Base-by-base conservation (phyloP, 345 rosid genomes). In the Bruguiera parviflora region DNA sequence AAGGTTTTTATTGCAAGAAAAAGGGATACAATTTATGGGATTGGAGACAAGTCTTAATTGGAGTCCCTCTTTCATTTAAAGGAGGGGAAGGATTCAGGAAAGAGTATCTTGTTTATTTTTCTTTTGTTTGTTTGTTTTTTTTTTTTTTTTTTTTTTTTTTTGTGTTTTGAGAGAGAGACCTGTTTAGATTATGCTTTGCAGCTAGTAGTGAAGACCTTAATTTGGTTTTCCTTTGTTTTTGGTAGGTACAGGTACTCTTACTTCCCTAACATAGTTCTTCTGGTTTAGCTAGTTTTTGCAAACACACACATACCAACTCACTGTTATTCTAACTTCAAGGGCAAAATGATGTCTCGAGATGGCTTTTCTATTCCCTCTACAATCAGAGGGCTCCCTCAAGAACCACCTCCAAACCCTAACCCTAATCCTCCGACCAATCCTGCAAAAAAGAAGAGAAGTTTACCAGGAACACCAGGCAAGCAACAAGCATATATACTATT, bases 381-480 rank as follows among this genome's bases (percentile, higher is more conserved):
- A 10, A 60, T 73, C 71, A 64, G 67, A 65, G 77, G 77, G 57
- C 75, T 79, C 64, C 65, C 72, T 82, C 86, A 78, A 68, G 84
- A 84, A 61, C 81, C 84, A 66, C 67, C 59, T 61, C 53, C 88
- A 53, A 82, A 79, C 85, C 84, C 85, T 82, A 86, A 84, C 82
- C 89, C 89, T 83, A 82, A 74, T 79, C 83, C 46, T 65, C 33
- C 84, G 19, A 21, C 82, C n/a, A 79, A 80, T 67, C 77, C 80
- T 6, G 31, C 37, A 32, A 89, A 89, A 76, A 87, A 63, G 82
- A 89, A 83, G 80, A 79, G 92, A 78, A 89, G 77, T 74, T 76
- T 85, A 62, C 91, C 95, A 5, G 95, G 95, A 66, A 89, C 80
- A 65, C 95, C 95, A 87, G 95, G 95, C 77, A 71, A 83, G 83